Percentiles rank a stretch among this genome's conserved stretches.
Evolutionary conservation across 2,329 filamentous ascomycete genomes (phyloP).

Genomic region (Monosporascus cannonballus): DNA sequence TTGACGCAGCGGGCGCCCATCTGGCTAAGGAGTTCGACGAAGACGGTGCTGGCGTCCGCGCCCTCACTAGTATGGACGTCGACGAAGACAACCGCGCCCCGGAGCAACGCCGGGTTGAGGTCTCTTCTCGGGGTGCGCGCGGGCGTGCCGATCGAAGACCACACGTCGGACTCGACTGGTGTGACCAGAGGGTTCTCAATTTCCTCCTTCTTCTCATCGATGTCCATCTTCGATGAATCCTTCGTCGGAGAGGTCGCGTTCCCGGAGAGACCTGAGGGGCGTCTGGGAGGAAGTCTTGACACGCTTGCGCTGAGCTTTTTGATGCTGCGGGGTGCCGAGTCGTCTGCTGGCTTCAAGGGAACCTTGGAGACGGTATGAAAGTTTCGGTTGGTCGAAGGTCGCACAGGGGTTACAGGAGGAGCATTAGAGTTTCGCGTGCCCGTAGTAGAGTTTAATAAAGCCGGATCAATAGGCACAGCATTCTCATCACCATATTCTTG

Average conservation of each 20-base stretch:
- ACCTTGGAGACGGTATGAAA: constrained; percentile 73
- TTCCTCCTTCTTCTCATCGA: constrained; percentile 16
- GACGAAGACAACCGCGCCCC: constrained; percentile 72
- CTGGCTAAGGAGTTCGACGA: constrained; percentile 69
- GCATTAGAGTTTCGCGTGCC: constrained; percentile 15
- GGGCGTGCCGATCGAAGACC: constrained; percentile 51
- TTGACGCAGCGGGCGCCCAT: constrained; percentile 79
- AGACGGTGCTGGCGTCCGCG: constrained; percentile 73
- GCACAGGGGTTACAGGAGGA: constrained; percentile 50
- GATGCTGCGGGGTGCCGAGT: constrained; percentile 42
- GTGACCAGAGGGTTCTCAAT: constrained; percentile 29
- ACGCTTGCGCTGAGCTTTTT: constrained; percentile 47
- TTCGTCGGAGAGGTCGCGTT: constrained; percentile 48
- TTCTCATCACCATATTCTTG: constrained; percentile 66
- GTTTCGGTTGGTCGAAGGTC: constrained; percentile 40
- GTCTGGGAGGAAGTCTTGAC: constrained; percentile 39
- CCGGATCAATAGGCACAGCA: constrained; percentile 48
- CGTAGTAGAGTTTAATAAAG: constrained; percentile 26
- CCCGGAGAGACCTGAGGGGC: constrained; percentile 36
- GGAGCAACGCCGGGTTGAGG: constrained; percentile 48
- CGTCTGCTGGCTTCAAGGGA: constrained; percentile 62
- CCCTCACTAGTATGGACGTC: constrained; percentile 81
- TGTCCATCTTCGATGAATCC: constrained; percentile 25
- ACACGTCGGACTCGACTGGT: constrained; percentile 43
- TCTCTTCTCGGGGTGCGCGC: constrained; percentile 50